Base-by-base conservation (phyloP, 2,329 filamentous ascomycete genomes). In the Cadophora sp. region DNA sequence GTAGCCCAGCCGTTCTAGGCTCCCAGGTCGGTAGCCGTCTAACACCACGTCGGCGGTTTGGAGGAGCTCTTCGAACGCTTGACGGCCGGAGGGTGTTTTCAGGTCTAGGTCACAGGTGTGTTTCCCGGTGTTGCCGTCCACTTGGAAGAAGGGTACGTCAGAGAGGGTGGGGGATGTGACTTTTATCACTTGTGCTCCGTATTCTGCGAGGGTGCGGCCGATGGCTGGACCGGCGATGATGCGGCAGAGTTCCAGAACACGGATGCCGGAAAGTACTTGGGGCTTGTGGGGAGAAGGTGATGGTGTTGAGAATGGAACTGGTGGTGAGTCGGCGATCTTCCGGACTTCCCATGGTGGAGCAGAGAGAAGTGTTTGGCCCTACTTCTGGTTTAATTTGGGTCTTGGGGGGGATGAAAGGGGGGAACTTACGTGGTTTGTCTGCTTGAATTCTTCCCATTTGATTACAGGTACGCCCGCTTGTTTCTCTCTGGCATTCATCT, bases 191-290 rank as follows among this genome's bases (percentile, higher is more conserved):
- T 89, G 85, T 8, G 91, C 91, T 1, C 91, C 91, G 74, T 93
- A 90, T 69, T 92, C 91, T n/a, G 89, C 90, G 0, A 94, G 83
- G 1, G 88, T 88, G 36, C 90, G 86, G 3, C 87, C 87, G 71
- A 93, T 88, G 4, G 89, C 87, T n/a, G 91, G 91, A 0, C 90
- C 91, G 3, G 91, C 91, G 70, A 94, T 92, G 73, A 93, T 89
- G 48, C 91, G 87, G 74, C 90, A 91, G 36, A 94, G 80, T 75
- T 94, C 91, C 5, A 94, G 83, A 6, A 94, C 90, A 70, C 89
- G 90, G 76, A 93, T 83, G 0, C 91, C 91, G 7, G 74, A 82
- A 67, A 80, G 87, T 72, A 73, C 67, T 65, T 72, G 71, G 11
- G 71, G 71, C 41, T 71, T 69, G 36, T 30, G 27, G 5, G 60